Evolutionary conservation across 805 yeast species (phyloP).

Genomic region (Ogataea neopini): DNA sequence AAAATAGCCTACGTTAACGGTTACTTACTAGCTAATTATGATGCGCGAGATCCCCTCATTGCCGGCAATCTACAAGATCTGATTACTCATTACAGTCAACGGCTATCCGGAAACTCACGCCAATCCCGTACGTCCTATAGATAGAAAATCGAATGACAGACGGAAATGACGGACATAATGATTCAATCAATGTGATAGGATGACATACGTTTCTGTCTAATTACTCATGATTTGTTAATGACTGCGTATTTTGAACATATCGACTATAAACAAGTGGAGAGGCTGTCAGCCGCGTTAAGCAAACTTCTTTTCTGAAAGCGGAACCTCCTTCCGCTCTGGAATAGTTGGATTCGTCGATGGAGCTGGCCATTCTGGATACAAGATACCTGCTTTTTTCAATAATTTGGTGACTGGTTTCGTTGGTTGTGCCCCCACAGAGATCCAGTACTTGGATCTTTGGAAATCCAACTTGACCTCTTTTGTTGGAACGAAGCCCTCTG

Average conservation of each 20-base stretch:
- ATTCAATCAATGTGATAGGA: neutral
- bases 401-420: constrained; percentile 76
- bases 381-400: constrained; percentile 75
- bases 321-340: constrained; percentile 23
- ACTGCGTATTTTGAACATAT: constrained; percentile 2
- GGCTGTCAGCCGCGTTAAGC: constrained; percentile 16
- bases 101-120: no score
- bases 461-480: constrained; percentile 87
- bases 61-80: no score
- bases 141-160: no score
- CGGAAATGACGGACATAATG: neutral
- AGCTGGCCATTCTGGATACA: constrained; percentile 59
- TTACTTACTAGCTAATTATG: no score
- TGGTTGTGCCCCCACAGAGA: constrained; percentile 96
- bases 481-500: constrained; percentile 54
- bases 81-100: no score
- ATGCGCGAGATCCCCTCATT: no score
- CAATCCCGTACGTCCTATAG: no score
- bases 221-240: neutral
- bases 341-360: constrained; percentile 36
- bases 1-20: no score
- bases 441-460: constrained; percentile 90
- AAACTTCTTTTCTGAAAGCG: constrained; percentile 27
- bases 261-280: constrained; percentile 4
- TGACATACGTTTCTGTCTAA: neutral